Conservation (phyloP, 192 early-diverging fungal genomes). For the Piromyces sp. region DNA sequence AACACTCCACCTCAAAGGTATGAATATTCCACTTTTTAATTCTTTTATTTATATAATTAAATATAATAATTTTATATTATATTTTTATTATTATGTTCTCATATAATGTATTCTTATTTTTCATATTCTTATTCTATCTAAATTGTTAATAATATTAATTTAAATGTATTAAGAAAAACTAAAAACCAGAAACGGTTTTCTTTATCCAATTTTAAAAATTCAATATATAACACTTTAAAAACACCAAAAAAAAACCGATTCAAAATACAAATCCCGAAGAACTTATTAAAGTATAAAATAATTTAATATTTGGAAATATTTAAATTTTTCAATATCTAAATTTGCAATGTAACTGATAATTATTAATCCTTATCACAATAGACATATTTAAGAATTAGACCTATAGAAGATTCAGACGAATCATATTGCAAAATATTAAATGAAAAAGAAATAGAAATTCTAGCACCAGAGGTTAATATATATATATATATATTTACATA, state of each 20-base stretch:
- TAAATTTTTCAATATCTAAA: too few species aligned
- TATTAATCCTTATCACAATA: not conserved
- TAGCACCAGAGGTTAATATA: not conserved
- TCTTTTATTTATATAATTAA: too few species aligned
- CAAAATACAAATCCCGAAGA: not conserved
- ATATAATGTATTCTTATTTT: too few species aligned
- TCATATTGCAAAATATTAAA: not conserved
- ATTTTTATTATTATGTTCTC: too few species aligned
- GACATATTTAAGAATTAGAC: not conserved
- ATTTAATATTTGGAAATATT: too few species aligned
- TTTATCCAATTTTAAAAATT: not conserved
- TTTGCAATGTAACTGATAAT: too few species aligned
- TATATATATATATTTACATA: too few species aligned
- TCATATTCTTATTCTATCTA: too few species aligned
- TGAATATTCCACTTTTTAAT: too few species aligned
- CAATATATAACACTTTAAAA: not conserved
- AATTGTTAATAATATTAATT: too few species aligned
- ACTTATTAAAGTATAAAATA: not conserved
- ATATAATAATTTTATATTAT: too few species aligned
- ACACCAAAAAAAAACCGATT: not conserved
- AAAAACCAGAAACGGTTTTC: not conserved
- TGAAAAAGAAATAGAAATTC: not conserved
- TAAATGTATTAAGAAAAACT: not conserved
- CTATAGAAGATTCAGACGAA: not conserved
- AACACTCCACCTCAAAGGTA: too few species aligned